phyloP scores from a whole-genome alignment of 1,284 basidiomycete genomes.

The Kalmanozyma brasiliensis region DNA sequence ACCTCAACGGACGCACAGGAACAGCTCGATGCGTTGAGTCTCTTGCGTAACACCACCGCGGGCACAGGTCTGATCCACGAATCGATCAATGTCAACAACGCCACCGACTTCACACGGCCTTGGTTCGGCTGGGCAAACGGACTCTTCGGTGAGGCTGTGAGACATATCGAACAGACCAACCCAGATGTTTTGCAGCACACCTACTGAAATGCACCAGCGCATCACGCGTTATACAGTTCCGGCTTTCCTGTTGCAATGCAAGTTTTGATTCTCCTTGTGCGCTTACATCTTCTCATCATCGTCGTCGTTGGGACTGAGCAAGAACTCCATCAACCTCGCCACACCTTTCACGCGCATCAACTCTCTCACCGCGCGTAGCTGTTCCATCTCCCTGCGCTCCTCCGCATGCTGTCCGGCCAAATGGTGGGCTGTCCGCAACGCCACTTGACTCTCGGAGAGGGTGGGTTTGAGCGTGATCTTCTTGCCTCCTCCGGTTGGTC shows the following conservation, averaged over 20 bases:
- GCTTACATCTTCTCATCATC: no score
- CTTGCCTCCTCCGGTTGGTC: conserved; percentile 3
- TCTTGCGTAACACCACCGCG: conserved; percentile 52
- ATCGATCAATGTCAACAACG: conserved; percentile 51
- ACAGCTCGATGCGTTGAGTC: conserved; percentile 36
- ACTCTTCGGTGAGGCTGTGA: conserved; percentile 49
- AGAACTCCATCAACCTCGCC: conserved; percentile 37
- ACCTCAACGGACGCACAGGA: conserved; percentile 50
- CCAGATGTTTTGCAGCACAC: conserved; percentile 31
- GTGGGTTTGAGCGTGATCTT: conserved; percentile 22
- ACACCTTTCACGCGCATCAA: conserved; percentile 47
- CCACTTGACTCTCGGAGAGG: conserved; percentile 7
- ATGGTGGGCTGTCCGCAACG: conserved; percentile 27
- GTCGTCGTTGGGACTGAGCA: conserved; percentile 37
- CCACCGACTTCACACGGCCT: conserved; percentile 49
- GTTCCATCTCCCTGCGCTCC: conserved; percentile 46
- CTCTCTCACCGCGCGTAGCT: conserved; percentile 54
- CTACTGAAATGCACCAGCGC: conserved; percentile 4
- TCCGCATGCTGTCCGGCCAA: conserved; percentile 26
- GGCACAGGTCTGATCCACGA: conserved; percentile 61
- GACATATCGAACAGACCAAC: conserved; percentile 48
- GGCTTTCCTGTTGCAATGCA: no score
- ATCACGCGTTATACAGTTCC: no score
- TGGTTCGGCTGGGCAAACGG: conserved; percentile 62
- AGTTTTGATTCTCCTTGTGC: no score